Evolutionary conservation across 192 early-diverging fungal genomes (phyloP), one percentile per base, ranked within the genome.

Genomic region (Entomortierella chlamydospora): DNA sequence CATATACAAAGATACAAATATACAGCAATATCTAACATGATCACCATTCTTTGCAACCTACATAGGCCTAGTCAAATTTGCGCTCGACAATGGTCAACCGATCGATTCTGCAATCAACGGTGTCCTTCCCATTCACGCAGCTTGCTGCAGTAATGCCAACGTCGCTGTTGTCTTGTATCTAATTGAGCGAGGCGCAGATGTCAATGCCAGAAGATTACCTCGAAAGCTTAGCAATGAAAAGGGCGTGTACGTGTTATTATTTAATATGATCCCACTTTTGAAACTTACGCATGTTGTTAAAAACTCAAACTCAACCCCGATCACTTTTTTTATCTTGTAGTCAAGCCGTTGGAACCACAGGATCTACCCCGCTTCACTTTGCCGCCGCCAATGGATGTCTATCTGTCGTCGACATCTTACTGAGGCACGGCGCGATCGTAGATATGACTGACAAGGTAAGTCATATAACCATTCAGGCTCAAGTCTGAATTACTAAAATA

Each of bases 291-390:
- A n/a, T 30, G 0, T 23, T 47, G n/a, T 11, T 22, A 22, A 26
- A 15, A 30, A 18, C 26, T 39, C 49, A 50, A 22, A 23, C 52
- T 29, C 23, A 25, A 2, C 26, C 18, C 11, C n/a, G n/a, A 29
- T 54, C 25, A 0, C 26, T 51, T 30, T 34, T 55, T 47, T 17
- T 23, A 15, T 51, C 9, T 45, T 39, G 31, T 30, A 74, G 72
- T 45, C 73, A 83, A 39, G 81, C 82, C 4, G 84, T 85, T 47
- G 87, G 87, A 2, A 84, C 85, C 28, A 88, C 83, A n/a, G 89
- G 90, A 12, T 91, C 93, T 10, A 94, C 95, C 3, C 89, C 94
- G 29, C 69, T 97, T 59, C 95, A 97, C 73, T 91, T 93, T 82
- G 94, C 94, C n/a, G 90, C 91, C 41, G 94, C 94, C 25, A 91